phyloP scores from a whole-genome alignment of 345 rosid genomes.

The Jatropha curcas region DNA sequence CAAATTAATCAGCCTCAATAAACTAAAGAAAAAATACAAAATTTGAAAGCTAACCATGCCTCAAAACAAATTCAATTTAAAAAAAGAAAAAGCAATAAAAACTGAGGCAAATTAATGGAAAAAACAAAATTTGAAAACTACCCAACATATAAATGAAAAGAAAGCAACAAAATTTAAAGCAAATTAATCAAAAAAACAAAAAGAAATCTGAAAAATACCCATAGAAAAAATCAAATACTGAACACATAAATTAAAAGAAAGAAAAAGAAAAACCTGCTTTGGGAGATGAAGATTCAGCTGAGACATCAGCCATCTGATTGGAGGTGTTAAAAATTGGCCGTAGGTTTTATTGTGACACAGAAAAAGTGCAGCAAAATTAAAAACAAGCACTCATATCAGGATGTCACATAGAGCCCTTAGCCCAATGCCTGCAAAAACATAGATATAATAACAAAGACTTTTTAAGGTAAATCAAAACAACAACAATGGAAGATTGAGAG shows the following conservation, averaged over 20 bases:
- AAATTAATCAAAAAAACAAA: neutral
- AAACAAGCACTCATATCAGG: conserved; percentile 12
- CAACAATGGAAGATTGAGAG: conserved; percentile 1
- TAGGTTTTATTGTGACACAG: conserved; percentile 9
- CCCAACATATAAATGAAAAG: neutral
- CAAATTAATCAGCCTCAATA: no score
- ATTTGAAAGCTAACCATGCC: neutral
- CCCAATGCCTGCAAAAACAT: conserved; percentile 38
- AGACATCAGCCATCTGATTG: conserved; percentile 43
- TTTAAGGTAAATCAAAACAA: neutral
- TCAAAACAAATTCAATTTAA: neutral
- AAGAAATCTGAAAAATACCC: neutral
- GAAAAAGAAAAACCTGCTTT: conserved; percentile 20
- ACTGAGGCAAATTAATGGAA: neutral
- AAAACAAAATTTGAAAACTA: neutral
- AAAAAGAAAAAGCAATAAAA: neutral
- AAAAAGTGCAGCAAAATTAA: neutral
- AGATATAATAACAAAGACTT: neutral
- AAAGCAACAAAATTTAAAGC: neutral
- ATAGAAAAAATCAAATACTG: neutral
- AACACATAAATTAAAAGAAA: no score
- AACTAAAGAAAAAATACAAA: no score
- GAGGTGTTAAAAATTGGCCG: neutral
- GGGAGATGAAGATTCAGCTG: conserved; percentile 34
- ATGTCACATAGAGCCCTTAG: conserved; percentile 35